Base-by-base conservation (phyloP, 129 eudicot genomes). In the Scalesia atractyloides region DNA sequence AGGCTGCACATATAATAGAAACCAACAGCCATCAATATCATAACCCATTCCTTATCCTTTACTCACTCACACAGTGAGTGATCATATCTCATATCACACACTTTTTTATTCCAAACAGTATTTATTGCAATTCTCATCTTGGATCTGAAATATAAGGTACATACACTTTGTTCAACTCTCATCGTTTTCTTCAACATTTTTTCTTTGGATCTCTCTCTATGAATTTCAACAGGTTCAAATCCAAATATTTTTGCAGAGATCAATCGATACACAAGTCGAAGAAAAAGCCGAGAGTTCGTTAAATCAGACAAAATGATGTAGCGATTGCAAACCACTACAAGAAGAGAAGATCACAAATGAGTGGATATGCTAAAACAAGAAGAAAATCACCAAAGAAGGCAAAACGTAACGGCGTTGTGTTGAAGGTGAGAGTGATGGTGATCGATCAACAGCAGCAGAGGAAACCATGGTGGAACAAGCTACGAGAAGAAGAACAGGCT, bases 401-500 rank as follows among this genome's bases (percentile, higher is more conserved):
- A 13, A 79, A 64, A 73, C 52, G 66, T 70, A 79, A 12, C 33
- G 19, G 57, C 66, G 82, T 63, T 59, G 24, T 79, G 26, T 22
- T 86, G 66, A 83, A 86, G 71, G 78, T 82, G 75, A 81, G 83
- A 74, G 75, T 86, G 10, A 82, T 88, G 82, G 82, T 66, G 19
- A 17, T 76, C 0, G 78, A 80, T 12, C 59, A 64, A 30, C 60
- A 64, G 51, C 48, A 20, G 14, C 51, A 58, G 73, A 53, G 82
- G 15, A 75, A 75, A 58, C 73, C 80, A 54, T 75, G 80, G 80
- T 75, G 81, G 75, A 69, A 76, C 57, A 82, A 82, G 51, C 52
- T 86, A 12, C 75, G 95, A 24, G 95, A 89, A 49, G 91, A 86
- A 78, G 91, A 89, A 37, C 89, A 75, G 72, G 91, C 91, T 19